Evolutionary conservation across 108 stramenopile genomes (phyloP), one percentile per base, ranked within the genome.

Genomic region (Stephanodiscus triporus): DNA sequence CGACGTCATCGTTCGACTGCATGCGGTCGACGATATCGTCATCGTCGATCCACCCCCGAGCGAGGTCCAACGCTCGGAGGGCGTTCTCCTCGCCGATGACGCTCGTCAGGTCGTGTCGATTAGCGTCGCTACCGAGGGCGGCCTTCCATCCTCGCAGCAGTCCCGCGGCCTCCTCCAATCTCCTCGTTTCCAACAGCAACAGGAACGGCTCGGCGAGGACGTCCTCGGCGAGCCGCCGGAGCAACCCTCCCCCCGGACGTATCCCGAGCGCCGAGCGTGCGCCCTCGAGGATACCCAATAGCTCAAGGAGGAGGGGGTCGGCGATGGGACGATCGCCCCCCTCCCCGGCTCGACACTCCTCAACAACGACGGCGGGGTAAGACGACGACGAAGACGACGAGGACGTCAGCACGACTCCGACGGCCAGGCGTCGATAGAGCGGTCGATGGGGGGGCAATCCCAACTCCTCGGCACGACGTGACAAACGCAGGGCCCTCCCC

Each of bases 401-500:
- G 27, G 66, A 75, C 2, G 80, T 75, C 0, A 75, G 47, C n/a
- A 74, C 73, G 20, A 81, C 64, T 29, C 80, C 73, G 56, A 74
- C 58, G 8, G 80, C 80, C 54, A 81, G 59, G 37, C 73, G 68
- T 63, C 64, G 73, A 66, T 81, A 81, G 47, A 81, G 42, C 0
- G 80, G 80, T 48, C 58, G 60, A 27, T 81, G 80, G 68, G 70
- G 47, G 6, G 73, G 68, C 72, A 81, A 54, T 43, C 73, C 80
- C 63, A 81, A 43, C 63, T 81, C 80, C 48, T 70, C 80, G 7
- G 73, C 80, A 14, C 80, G 80, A 45, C 73, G 73, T 30, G 80
- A 66, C 30, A 81, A 16, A 59, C 65, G 73, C 63, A 81, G 60
- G 7, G 73, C 73, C 45, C 80, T 63, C 30, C 63, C 68, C 6